Percentiles rank a stretch among this genome's conserved stretches.
Evolutionary conservation across 768 basidiomycete species (phyloP).

Genomic region (Cyclocybe aegerita): DNA sequence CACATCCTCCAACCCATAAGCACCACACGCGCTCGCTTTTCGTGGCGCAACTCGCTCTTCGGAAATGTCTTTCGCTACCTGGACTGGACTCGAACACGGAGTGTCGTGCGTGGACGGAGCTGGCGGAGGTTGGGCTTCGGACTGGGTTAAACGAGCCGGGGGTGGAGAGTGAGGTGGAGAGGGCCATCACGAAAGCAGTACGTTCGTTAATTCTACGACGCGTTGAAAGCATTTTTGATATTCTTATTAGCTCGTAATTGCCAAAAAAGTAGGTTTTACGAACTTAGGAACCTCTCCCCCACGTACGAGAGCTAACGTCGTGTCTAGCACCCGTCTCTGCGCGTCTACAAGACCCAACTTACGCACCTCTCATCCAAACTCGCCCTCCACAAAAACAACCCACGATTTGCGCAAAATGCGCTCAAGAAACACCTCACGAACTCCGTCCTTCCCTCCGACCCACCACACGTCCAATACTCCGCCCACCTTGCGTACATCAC

Average conservation of each 20-base stretch:
- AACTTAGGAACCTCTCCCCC: background rate
- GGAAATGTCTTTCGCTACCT: slow-evolving; percentile 50
- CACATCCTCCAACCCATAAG: slow-evolving; percentile 64
- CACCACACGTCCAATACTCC: slow-evolving; percentile 52
- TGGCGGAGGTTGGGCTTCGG: slow-evolving; percentile 69
- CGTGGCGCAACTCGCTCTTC: slow-evolving; percentile 54
- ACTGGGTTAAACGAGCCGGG: slow-evolving; percentile 50
- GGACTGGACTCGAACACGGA: slow-evolving; percentile 58
- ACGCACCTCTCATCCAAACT: slow-evolving; percentile 63
- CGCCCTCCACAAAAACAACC: slow-evolving; percentile 46
- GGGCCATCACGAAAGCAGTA: slow-evolving; percentile 69
- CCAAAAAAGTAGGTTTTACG: slow-evolving; percentile 52
- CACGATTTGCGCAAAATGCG: slow-evolving; percentile 59
- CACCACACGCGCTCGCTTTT: slow-evolving; percentile 53
- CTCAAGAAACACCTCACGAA: slow-evolving; percentile 52
- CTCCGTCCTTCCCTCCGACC: slow-evolving; percentile 44
- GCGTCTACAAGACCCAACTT: slow-evolving; percentile 57
- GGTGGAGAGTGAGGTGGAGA: slow-evolving; percentile 63
- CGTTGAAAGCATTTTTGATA: slow-evolving; percentile 1
- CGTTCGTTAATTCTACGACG: slow-evolving; percentile 26
- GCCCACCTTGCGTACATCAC: slow-evolving; percentile 58
- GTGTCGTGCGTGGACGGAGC: slow-evolving; percentile 67
- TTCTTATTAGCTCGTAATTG: slow-evolving; percentile 43
- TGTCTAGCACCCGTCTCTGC: slow-evolving; percentile 62
- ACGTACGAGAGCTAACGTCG: background rate